Conservation (phyloP, 2,329 filamentous ascomycete genomes). For the Alternaria incomplexa region DNA sequence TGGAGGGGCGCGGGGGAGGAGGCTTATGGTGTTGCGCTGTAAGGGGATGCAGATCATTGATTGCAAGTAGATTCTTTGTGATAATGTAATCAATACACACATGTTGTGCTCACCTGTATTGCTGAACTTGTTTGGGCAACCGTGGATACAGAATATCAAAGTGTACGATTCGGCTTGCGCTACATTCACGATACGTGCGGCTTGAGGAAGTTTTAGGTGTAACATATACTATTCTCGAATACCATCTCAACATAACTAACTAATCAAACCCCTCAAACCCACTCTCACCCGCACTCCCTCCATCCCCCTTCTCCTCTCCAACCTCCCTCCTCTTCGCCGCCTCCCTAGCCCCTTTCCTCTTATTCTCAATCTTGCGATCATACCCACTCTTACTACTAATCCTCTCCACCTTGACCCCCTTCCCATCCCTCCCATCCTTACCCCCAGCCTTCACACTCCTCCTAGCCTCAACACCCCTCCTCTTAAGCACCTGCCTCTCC, state of each 20-base stretch:
- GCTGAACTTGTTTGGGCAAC: too few relatives aligned
- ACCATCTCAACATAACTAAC: too few relatives aligned
- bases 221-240: too few relatives aligned
- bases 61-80: conserved; percentile 3
- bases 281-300: neutral
- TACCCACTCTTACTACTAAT: conserved; percentile 87
- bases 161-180: too few relatives aligned
- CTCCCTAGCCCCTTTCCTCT: conserved; percentile 59
- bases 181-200: too few relatives aligned
- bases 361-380: conserved; percentile 72
- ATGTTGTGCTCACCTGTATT: neutral
- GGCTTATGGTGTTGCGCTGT: too few relatives aligned
- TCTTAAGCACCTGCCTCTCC: conserved; percentile 81
- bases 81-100: too few relatives aligned
- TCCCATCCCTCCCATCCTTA: conserved; percentile 28
- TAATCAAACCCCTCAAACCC: conserved; percentile 51
- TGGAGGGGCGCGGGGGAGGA: conserved; percentile 75
- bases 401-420: conserved; percentile 50
- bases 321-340: conserved; percentile 43
- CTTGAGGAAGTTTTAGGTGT: too few relatives aligned
- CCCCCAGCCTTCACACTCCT: conserved; percentile 45
- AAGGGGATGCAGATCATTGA: too few relatives aligned
- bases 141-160: too few relatives aligned
- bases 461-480: conserved; percentile 78
- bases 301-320: conserved; percentile 21